These are phyloP conservation scores for Pisolithus tinctorius DNA, from an alignment of 768 basidiomycete genomes.

Conservation along the genomic window DNA sequence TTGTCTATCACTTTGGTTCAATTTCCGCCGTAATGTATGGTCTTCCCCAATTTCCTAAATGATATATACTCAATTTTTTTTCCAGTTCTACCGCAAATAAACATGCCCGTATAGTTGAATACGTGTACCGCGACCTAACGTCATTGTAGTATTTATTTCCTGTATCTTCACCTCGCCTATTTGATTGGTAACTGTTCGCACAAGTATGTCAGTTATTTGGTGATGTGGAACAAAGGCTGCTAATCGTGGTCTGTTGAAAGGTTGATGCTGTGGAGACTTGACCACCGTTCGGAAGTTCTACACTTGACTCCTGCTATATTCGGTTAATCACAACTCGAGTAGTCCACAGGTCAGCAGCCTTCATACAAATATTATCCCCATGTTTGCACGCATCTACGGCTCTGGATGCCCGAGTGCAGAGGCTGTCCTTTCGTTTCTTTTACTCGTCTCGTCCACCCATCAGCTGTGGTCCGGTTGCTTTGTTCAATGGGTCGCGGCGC, in stretches of 20 bases:
- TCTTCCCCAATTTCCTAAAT: slow-evolving; percentile 4
- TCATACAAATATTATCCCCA: not conserved
- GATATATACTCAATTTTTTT: slow-evolving; percentile 11
- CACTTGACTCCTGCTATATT: not conserved
- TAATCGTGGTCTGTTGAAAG: not conserved
- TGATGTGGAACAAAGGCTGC: not conserved
- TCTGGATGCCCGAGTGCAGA: not conserved
- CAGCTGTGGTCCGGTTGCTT: slow-evolving; percentile 11
- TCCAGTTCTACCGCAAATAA: slow-evolving; percentile 79
- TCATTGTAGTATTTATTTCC: slow-evolving; percentile 20
- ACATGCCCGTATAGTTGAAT: slow-evolving; percentile 12
- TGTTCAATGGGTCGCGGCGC: slow-evolving; percentile 11
- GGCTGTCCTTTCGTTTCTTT: not conserved
- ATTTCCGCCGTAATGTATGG: slow-evolving; percentile 88
- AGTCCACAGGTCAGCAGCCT: not conserved
- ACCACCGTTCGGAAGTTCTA: no score
- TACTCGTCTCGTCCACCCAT: not conserved
- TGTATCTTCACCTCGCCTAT: slow-evolving; percentile 11
- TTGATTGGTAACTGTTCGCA: slow-evolving; percentile 1
- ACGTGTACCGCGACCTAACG: slow-evolving; percentile 13
- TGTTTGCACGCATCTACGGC: not conserved
- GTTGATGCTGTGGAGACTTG: not conserved
- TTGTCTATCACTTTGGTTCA: slow-evolving; percentile 93
- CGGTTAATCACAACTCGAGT: not conserved
- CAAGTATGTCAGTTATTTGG: not conserved